Evolutionary conservation across 2,329 filamentous ascomycete genomes (phyloP).

Genomic region (Penicillium sp.): DNA sequence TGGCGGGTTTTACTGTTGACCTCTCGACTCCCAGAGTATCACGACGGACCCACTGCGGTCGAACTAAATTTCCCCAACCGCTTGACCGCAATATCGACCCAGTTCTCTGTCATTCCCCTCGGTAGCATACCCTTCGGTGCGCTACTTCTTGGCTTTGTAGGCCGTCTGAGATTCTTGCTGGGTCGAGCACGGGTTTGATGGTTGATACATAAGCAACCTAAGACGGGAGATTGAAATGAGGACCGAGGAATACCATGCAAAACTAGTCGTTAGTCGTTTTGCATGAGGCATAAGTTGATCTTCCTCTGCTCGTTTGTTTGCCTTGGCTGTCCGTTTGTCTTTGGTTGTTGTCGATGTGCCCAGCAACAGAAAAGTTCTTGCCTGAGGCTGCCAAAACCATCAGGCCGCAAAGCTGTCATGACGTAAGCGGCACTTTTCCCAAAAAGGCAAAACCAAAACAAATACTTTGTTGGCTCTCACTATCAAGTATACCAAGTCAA

Average conservation of each 20-base stretch:
- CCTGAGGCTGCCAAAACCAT: slow-evolving; percentile 19
- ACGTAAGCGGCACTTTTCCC: slow-evolving; percentile 17
- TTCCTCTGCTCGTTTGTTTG: not conserved
- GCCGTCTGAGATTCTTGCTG: not conserved
- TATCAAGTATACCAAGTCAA: not conserved
- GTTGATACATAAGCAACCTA: not conserved
- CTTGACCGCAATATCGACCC: slow-evolving; percentile 34
- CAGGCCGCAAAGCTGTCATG: slow-evolving; percentile 2
- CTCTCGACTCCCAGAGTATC: slow-evolving; percentile 7
- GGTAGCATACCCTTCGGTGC: not conserved
- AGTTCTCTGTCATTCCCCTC: not conserved
- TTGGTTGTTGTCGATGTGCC: not conserved
- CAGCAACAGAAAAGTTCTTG: slow-evolving; percentile 8
- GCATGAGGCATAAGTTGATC: not conserved
- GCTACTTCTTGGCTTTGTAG: not conserved
- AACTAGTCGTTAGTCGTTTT: not conserved
- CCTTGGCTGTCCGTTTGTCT: not conserved
- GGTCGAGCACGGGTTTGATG: not conserved
- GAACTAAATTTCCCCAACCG: slow-evolving; percentile 28
- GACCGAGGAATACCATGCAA: not conserved
- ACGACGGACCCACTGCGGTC: slow-evolving; percentile 30
- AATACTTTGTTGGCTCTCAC: slow-evolving; percentile 25
- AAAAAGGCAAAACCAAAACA: slow-evolving; percentile 42
- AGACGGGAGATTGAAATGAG: not conserved
- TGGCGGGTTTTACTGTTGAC: slow-evolving; percentile 7